Evolutionary conservation across 352 stramenopile species (phyloP), one percentile per base, ranked within the genome.

Genomic region (Globisporangium irregulare): DNA sequence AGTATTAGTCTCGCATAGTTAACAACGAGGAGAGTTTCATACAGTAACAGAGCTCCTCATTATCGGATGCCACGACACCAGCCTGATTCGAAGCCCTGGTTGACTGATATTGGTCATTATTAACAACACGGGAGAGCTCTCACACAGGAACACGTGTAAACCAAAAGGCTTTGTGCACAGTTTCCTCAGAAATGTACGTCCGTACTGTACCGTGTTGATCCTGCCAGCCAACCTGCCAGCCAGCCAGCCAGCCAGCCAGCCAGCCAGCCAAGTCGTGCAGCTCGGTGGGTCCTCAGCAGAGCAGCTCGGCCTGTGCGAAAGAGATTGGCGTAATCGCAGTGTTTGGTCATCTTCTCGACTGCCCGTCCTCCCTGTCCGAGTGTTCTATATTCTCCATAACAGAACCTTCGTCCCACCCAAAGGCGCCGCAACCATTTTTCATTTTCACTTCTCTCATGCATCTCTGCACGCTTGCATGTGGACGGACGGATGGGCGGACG

Each of bases 321-420:
- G 59, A 64, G 59, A 64, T 64, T 54, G 14, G 22, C 59, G 59
- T 64, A 64, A 64, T 64, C 59, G 36, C 22, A 64, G 59, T 64
- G 36, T 38, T 54, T 50, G 15, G 36, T 55, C 58, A 62, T 20
- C 38, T 46, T 46, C 5, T 20, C 38, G 38, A 46, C 38, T 32
- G 22, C 53, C 38, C 38, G 12, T 46, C 55, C 20, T 18, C 15
- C 6, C 15, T 50, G 41, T 61, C 29, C 27, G 55, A 48, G 27
- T 25, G 51, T n/a, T 34, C 41, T 61, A 34, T 61, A 48, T 61
- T 61, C 48, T 46, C 29, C 24, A n/a, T 38, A 50, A 50, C 41
- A 50, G 41, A 50, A 50, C 41, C 41, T 50, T 22, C 41, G 6
- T 50, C 15, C 41, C 41, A 50, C 41, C 41, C 41, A 9, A 38